Evolutionary conservation across 805 yeast genomes (phyloP), one percentile per base, ranked within the genome.

Genomic region (Cephaloascus albidus): DNA sequence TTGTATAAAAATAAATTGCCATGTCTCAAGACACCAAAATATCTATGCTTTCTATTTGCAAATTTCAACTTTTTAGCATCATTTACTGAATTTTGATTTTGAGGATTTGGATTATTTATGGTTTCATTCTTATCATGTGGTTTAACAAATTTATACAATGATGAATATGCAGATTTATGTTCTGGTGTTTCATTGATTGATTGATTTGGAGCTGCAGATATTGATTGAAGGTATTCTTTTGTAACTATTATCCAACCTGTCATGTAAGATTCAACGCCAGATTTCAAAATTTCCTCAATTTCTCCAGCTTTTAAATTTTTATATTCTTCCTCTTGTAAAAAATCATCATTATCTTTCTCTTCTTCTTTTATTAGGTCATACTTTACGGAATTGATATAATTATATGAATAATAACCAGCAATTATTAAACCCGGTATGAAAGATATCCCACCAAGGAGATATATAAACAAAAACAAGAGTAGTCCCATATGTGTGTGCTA

Each of bases 161-260:
- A 65, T 3, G 79, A 66, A 48, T 78, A 78, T 0, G 85, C 85
- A 0, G 81, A 64, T 45, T 71, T 74, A 35, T 55, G 65, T 37
- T 65, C 69, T 18, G 53, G 50, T 17, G 63, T 54, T 40, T 64
- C 74, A 43, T 57, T 63, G 41, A 64, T 65, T 31, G 64, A 51
- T 48, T 48, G 82, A 51, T 58, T 72, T 68, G 63, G 66, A 39
- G 62, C 69, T 8, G 60, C 49, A 3, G 65, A 23, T 23, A 23
- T 23, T 23, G 28, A 58, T 38, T 65, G 70, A 33, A 65, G 37
- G 53, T 81, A 85, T 46, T 84, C 90, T 43, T 77, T 79, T 0
- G 95, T 84, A n/a, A 89, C 89, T 2, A 82, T 76, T 2, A 87
- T 60, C 95, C 94, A 85, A 6, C 95, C 96, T 10, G 76, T 63